Conservation (phyloP, 2,329 filamentous ascomycete species). For the Xylaria sp. region DNA sequence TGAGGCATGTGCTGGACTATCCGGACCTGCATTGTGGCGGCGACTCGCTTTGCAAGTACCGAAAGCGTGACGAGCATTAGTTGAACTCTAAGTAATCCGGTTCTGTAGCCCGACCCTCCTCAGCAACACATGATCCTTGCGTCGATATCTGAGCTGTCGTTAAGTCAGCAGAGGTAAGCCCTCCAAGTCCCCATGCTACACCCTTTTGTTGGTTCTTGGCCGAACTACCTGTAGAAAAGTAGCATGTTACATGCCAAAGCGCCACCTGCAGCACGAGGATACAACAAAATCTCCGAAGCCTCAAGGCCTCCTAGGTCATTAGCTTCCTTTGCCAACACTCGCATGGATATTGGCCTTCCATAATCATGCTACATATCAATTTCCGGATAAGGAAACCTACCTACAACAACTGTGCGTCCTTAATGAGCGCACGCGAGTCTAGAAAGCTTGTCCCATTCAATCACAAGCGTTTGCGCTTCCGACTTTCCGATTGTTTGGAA, state of each 20-base stretch:
- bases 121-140: slow-evolving; percentile 24
- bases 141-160: slow-evolving; percentile 23
- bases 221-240: slow-evolving; percentile 11
- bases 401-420: not conserved
- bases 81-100: slow-evolving; percentile 16
- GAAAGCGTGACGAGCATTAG: slow-evolving; percentile 26
- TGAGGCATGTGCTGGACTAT: slow-evolving; percentile 19
- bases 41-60: slow-evolving; percentile 33
- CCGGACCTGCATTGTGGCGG: slow-evolving; percentile 40
- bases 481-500: slow-evolving; percentile 12
- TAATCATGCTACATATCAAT: slow-evolving; percentile 15
- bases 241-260: slow-evolving; percentile 6
- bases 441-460: slow-evolving; percentile 5
- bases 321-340: slow-evolving; percentile 1
- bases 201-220: slow-evolving; percentile 7
- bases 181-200: not conserved
- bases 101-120: slow-evolving; percentile 14
- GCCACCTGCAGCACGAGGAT: slow-evolving; percentile 21
- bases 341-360: not conserved
- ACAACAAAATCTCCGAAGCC: slow-evolving; percentile 22
- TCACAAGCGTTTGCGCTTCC: slow-evolving; percentile 3
- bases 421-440: slow-evolving; percentile 3
- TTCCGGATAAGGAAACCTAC: slow-evolving; percentile 19
- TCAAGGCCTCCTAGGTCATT: slow-evolving; percentile 10
- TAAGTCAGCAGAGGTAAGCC: slow-evolving; percentile 17